These are phyloP conservation scores for Alternaria novae-zelandiae DNA, from an alignment of 2,329 filamentous ascomycete species.

Conservation along the genomic window DNA sequence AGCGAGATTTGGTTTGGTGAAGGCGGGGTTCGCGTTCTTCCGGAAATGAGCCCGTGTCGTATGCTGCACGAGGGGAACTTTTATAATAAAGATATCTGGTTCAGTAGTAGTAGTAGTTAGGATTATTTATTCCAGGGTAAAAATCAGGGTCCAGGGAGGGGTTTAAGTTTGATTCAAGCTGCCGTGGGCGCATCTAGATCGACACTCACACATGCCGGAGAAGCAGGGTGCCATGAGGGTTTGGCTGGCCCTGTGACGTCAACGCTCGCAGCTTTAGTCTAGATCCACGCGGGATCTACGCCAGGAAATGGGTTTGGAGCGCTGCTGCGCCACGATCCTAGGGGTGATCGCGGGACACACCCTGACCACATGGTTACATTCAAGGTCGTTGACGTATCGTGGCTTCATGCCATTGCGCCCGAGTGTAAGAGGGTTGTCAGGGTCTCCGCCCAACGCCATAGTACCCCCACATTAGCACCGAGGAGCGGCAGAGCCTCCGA, in stretches of 20 bases:
- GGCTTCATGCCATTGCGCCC: background rate
- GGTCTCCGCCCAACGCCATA: background rate
- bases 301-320: background rate
- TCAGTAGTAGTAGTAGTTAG: background rate
- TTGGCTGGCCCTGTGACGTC: slow-evolving; percentile 12
- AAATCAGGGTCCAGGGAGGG: slow-evolving; percentile 12
- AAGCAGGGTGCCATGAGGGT: slow-evolving; percentile 9
- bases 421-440: background rate
- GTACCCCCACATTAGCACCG: background rate
- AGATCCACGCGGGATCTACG: slow-evolving; percentile 9
- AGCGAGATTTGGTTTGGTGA: slow-evolving; percentile 5
- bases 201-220: background rate
- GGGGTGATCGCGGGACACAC: background rate
- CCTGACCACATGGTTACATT: background rate
- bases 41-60: slow-evolving; percentile 2
- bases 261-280: slow-evolving; percentile 1
- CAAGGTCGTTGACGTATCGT: background rate
- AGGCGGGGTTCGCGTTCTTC: slow-evolving; percentile 6
- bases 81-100: background rate
- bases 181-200: background rate
- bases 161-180: slow-evolving; percentile 18
- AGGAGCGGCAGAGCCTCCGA: background rate
- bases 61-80: background rate
- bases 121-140: background rate
- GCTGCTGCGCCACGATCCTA: slow-evolving; percentile 8